Base-by-base conservation (phyloP, 2,329 filamentous ascomycete genomes). In the Endoconidiophora laricicola region DNA sequence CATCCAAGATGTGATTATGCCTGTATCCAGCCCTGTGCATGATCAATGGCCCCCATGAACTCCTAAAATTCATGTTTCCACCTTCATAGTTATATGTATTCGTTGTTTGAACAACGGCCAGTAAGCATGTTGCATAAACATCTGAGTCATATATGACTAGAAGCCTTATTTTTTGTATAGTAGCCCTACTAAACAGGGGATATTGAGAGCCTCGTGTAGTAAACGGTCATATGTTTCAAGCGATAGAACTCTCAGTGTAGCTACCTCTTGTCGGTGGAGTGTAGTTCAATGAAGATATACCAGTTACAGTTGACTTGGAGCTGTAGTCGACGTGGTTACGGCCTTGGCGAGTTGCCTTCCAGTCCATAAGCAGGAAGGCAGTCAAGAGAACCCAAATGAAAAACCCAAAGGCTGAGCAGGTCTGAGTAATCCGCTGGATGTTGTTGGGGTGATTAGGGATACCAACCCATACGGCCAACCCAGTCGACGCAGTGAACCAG, bases 401-500 rank as follows among this genome's bases (percentile, higher is more conserved):
- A 57, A 80, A 83, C 4, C 71, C 78, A 57, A 86, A 80, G 0
- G 74, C 81, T 6, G 76, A 69, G 2, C 74, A 77, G 3, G 80
- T 80, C 64, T 83, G 76, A 6, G 73, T 65, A 9, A 73, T 67
- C 42, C 69, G 68, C 14, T 68, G 69, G 16, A 63, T 66, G 45
- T 64, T 66, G 40, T 66, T 69, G 59, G 77, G 79, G 51, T 72
- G 66, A 6, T 61, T 64, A 0, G 75, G 66, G 14, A 74, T 70
- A 48, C 74, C 74, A 52, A 86, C 65, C 50, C 70, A 70, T 18
- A 78, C 80, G 0, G 82, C 86, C 9, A 88, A 65, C 0, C 86
- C 85, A 56, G 93, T 79, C 58, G 86, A 83, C 5, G 86, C 86
- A 0, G 82, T 80, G 60, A 95, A 91, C 87, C 87, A 94, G 69